Conservation (phyloP, 2,329 filamentous ascomycete genomes). For the Calonectria multiphialidica region DNA sequence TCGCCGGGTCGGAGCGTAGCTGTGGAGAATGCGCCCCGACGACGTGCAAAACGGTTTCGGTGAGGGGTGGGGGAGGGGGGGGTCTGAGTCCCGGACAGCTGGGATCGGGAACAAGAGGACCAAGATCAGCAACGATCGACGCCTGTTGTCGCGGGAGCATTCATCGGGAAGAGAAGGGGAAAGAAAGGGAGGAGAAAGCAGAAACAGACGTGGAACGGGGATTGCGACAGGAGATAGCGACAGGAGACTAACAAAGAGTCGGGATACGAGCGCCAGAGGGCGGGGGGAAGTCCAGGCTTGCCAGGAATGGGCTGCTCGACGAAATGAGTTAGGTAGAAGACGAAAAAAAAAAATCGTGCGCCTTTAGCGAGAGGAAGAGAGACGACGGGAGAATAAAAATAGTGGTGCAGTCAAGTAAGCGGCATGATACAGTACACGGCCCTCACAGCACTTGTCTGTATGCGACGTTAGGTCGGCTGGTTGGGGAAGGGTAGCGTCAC, state of each 20-base stretch:
- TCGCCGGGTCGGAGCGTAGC: conserved; percentile 31
- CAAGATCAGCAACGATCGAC: conserved; percentile 6
- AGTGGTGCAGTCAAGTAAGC: neutral
- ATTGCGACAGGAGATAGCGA: neutral
- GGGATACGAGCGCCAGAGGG: conserved; percentile 2
- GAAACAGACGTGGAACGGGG: neutral
- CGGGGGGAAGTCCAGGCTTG: conserved; percentile 12
- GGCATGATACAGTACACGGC: conserved; percentile 8
- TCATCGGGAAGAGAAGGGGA: neutral
- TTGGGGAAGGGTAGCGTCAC: conserved; percentile 12
- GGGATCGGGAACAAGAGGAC: neutral
- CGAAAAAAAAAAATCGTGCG: neutral
- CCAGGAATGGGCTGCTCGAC: conserved; percentile 5
- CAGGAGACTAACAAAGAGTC: neutral
- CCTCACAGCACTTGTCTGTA: conserved; percentile 4
- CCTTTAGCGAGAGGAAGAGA: neutral
- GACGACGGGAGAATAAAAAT: neutral
- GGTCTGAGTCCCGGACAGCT: conserved; percentile 3
- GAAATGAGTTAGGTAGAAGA: conserved; percentile 8
- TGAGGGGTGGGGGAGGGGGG: conserved; percentile 3
- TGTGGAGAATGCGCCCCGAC: conserved; percentile 35
- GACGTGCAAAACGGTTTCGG: conserved; percentile 24
- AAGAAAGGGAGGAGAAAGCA: neutral
- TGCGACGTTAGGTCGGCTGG: neutral
- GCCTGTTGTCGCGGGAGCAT: neutral